phyloP scores from a whole-genome alignment of 257 asterid genomes.

The Verbascum thapsus region DNA sequence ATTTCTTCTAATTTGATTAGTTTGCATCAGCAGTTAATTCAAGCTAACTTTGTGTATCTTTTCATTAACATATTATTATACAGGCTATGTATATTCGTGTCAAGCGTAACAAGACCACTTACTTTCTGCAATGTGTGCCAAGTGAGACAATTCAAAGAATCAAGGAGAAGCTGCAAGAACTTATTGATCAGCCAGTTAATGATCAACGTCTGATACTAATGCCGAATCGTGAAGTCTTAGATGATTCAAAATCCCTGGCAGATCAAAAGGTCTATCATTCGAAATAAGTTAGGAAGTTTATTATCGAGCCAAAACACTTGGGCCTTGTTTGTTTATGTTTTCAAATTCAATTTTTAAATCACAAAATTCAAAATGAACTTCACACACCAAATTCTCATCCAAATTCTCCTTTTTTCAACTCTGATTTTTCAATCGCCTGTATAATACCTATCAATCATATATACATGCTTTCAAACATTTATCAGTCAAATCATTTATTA shows the following conservation, averaged over 20 bases:
- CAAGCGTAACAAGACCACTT: conserved; percentile 84
- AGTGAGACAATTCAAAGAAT: conserved; percentile 72
- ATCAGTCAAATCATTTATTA: too few species aligned
- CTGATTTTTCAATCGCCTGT: too few species aligned
- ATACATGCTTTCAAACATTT: too few species aligned
- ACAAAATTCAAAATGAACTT: too few species aligned
- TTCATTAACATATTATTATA: conserved; percentile 31
- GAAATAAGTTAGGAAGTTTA: too few species aligned
- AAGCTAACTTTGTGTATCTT: conserved; percentile 12
- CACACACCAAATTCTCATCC: too few species aligned
- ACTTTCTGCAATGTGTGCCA: conserved; percentile 85
- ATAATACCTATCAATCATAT: too few species aligned
- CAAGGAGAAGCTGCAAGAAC: conserved; percentile 84
- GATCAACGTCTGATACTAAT: conserved; percentile 71
- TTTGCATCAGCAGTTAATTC: conserved; percentile 11
- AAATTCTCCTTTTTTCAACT: too few species aligned
- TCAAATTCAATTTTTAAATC: too few species aligned
- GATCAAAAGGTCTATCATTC: conserved; percentile 83
- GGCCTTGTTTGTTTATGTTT: too few species aligned
- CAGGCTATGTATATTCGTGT: conserved; percentile 93
- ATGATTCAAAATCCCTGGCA: conserved; percentile 80
- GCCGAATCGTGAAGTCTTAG: conserved; percentile 61
- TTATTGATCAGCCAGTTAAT: conserved; percentile 69
- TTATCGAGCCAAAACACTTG: neutral
- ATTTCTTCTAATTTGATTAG: neutral